These are phyloP conservation scores for Arachnomyces sp. DNA, from an alignment of 2,329 filamentous ascomycete genomes.

Conservation along the genomic window DNA sequence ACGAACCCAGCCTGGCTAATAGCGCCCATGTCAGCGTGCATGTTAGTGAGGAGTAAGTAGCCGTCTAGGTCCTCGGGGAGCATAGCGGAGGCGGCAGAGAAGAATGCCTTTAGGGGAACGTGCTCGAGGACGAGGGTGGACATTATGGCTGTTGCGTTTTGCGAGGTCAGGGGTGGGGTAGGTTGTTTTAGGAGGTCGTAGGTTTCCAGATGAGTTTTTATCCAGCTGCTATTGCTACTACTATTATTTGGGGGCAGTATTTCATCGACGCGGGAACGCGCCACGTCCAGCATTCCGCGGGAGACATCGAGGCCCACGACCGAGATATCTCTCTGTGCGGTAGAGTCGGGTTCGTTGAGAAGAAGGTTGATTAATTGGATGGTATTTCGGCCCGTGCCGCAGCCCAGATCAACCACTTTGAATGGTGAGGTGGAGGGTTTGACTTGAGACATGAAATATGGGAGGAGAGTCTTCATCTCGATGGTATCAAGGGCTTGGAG, in stretches of 20 bases:
- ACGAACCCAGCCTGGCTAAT: slow-evolving; percentile 57
- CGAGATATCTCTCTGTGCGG: slow-evolving; percentile 14
- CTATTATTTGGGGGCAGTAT: not conserved
- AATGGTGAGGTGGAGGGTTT: slow-evolving; percentile 2
- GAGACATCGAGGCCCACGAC: slow-evolving; percentile 52
- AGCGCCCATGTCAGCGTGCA: slow-evolving; percentile 58
- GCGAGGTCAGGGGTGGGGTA: slow-evolving; percentile 13
- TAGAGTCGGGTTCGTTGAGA: slow-evolving; percentile 11
- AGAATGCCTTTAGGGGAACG: slow-evolving; percentile 52
- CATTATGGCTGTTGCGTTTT: slow-evolving; percentile 41
- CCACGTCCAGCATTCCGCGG: slow-evolving; percentile 50
- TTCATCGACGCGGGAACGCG: slow-evolving; percentile 18
- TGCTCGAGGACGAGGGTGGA: slow-evolving; percentile 61
- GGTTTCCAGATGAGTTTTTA: slow-evolving; percentile 21
- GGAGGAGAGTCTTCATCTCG: slow-evolving; percentile 47
- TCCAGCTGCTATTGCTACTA: not conserved
- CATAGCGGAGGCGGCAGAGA: slow-evolving; percentile 38
- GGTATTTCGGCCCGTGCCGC: slow-evolving; percentile 59
- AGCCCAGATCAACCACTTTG: slow-evolving; percentile 55
- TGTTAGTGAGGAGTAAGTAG: slow-evolving; percentile 56
- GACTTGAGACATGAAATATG: slow-evolving; percentile 37
- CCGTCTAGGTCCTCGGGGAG: slow-evolving; percentile 37
- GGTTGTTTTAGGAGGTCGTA: slow-evolving; percentile 34
- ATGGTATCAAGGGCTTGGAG: slow-evolving; percentile 56
- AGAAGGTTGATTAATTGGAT: slow-evolving; percentile 35